Base-by-base conservation (phyloP, 2,329 filamentous ascomycete species). In the Aspergillus tubingensis region DNA sequence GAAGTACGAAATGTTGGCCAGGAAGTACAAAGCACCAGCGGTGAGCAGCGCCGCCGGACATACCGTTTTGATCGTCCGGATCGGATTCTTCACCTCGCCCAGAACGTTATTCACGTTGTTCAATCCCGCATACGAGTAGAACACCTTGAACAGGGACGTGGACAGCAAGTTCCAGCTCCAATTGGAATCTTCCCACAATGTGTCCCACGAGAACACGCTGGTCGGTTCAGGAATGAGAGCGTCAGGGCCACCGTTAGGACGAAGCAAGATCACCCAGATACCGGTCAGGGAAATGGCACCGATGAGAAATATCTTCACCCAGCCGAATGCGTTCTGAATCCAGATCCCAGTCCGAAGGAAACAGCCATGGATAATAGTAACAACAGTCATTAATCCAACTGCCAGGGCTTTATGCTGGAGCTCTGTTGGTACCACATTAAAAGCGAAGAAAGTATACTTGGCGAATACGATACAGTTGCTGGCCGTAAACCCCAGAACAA, bases 391-490 rank as follows among this genome's bases (percentile, higher is more conserved):
- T 3, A 89, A 73, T 0, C 77, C 82, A 0, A 85, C 80, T 0
- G 86, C 86, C 7, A 91, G 76, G 0, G 76, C 68, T 67, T 88
- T 88, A 15, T 83, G 79, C 25, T 82, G 72, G 11, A 79, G 64
- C 50, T 85, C 84, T 1, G 79, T 81, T 0, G 83, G 79, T 38
- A 84, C 76, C 4, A 81, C 66, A 2, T 81, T 82, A 13, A 86
- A 74, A 0, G 86, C 86, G 65, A 88, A 89, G 0, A 88, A 75
- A 0, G 83, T 79, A 62, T 90, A 90, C 63, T 88, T 85, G 55
- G 85, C 86, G 65, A 89, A 90, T 0, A 90, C 82, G 55, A 91
- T 85, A 69, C 87, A 89, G 69, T 90, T 91, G 67, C 85, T 88
- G 0, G 87, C 86, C 0, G 88, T 89, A 59, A 90, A 90, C 0